Evolutionary conservation across 163 green algal genomes (phyloP).

Genomic region (Scenedesmus sp.): DNA sequence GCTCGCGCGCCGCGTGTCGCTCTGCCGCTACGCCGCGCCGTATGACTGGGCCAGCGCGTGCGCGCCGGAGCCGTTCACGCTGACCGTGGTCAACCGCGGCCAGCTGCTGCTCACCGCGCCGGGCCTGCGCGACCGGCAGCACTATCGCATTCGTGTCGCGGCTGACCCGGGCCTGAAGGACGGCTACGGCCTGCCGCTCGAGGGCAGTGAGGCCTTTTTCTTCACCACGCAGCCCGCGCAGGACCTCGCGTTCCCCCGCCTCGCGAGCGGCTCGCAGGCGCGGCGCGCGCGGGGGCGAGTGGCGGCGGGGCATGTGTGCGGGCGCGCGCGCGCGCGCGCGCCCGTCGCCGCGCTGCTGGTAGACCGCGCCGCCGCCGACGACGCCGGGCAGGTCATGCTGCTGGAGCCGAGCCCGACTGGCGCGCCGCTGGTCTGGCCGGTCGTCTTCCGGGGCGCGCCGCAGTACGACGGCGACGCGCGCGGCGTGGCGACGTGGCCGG

Average conservation of each 20-base stretch:
- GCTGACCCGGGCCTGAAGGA: conserved; percentile 7
- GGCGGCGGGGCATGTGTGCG: no score
- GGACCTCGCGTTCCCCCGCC: conserved; percentile 3
- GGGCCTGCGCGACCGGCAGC: conserved; percentile 6
- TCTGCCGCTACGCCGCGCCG: conserved; percentile 43
- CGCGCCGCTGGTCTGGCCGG: conserved; percentile 38
- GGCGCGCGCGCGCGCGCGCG: no score
- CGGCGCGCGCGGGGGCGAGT: no score
- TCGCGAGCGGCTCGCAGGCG: conserved; percentile 2
- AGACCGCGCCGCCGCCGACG: no score
- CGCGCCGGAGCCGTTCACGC: conserved; percentile 7
- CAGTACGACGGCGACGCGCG: neutral
- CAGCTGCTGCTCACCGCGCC: conserved; percentile 40
- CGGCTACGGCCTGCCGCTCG: conserved; percentile 26
- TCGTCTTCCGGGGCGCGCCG: conserved; percentile 12
- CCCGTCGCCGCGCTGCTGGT: no score
- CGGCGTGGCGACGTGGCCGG: conserved; percentile 21
- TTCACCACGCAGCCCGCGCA: conserved; percentile 6
- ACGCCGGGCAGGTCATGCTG: neutral
- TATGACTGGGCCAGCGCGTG: conserved; percentile 22
- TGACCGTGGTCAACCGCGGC: conserved; percentile 20
- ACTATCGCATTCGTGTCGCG: conserved; percentile 18
- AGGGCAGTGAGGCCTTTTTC: conserved; percentile 24
- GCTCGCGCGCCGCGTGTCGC: conserved; percentile 12
- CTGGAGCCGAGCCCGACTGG: conserved; percentile 14